Evolutionary conservation across 106 monocot genomes (phyloP), one percentile per base, ranked within the genome.

Genomic region (Allium fistulosum): DNA sequence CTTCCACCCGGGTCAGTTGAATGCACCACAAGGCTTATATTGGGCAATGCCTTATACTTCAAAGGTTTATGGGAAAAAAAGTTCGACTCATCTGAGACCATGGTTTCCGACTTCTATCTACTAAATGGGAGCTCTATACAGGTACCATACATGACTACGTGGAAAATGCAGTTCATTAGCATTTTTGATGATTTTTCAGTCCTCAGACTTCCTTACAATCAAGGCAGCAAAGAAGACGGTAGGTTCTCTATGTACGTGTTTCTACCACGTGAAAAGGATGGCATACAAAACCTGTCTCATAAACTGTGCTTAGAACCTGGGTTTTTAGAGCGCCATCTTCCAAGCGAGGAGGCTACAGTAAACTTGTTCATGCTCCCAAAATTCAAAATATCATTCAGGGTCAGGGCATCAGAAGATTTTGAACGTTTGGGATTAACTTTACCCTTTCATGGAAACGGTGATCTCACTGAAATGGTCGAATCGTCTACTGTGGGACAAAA

Each of bases 21-120:
- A 47, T 7, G 26, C 10, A 69, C 7, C 47, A 87, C 90, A 3
- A 83, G 87, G 26, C 74, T 94, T 52, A 70, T 94, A 10, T 56
- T 90, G 10, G 82, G 67, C 17, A 94, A 94, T 80, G 90, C 87
- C n/a, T 74, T 94, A 0, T 94, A 94, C 74, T 94, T 90, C 72
- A 94, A 94, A 69, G 94, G 90, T 61, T 68, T 60, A 7, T 94
- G 94, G 94, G 59, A 75, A 10, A 69, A 82, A 46, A 85, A 68
- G 61, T 22, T 22, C 22, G 22, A 22, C 22, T 22, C 78, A 28
- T 77, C 80, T 17, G 51, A 75, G 48, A 87, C 91, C 27, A 75
- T 67, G 67, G 75, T 87, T 0, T 49, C 57, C 1, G 77, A 72
- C 4, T 91, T 87, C 51, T 69, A 75, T 52, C 79, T 84, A 45